A percentile compares a stretch with the other conserved stretches of the same genome.
phyloP scores from a whole-genome alignment of 306 rosid species.

The Crotalaria pallida region DNA sequence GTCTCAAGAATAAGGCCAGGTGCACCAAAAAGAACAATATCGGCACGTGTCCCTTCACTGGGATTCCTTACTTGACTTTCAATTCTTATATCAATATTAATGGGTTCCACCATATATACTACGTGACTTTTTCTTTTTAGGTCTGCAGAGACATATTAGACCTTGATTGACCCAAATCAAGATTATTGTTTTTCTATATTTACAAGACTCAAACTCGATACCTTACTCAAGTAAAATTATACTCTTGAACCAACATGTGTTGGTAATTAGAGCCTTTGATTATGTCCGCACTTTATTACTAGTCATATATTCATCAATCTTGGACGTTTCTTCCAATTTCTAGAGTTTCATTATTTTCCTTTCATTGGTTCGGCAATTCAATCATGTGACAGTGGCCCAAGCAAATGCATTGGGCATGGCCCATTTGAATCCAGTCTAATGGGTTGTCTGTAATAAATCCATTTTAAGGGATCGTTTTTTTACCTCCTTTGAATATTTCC shows the following conservation, averaged over 20 bases:
- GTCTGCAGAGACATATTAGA: too few species aligned
- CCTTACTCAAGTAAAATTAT: too few species aligned
- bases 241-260: too few species aligned
- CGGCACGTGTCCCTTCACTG: background rate
- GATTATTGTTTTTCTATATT: too few species aligned
- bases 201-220: too few species aligned
- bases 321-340: constrained; percentile 3
- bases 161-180: too few species aligned
- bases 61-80: constrained; percentile 14
- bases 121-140: background rate
- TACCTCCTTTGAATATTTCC: too few species aligned
- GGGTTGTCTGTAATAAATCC: background rate
- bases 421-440: background rate
- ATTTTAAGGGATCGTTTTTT: too few species aligned
- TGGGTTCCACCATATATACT: constrained; percentile 26
- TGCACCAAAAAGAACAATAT: background rate
- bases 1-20: constrained; percentile 19
- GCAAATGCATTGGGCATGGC: constrained; percentile 1
- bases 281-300: constrained; percentile 9
- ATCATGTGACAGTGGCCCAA: background rate
- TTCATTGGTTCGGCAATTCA: background rate
- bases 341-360: background rate
- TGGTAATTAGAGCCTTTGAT: background rate
- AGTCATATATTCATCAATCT: background rate
- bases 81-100: background rate